Evolutionary conservation across 2,329 filamentous ascomycete species (phyloP).

Genomic region (Byssochlamys sp.): DNA sequence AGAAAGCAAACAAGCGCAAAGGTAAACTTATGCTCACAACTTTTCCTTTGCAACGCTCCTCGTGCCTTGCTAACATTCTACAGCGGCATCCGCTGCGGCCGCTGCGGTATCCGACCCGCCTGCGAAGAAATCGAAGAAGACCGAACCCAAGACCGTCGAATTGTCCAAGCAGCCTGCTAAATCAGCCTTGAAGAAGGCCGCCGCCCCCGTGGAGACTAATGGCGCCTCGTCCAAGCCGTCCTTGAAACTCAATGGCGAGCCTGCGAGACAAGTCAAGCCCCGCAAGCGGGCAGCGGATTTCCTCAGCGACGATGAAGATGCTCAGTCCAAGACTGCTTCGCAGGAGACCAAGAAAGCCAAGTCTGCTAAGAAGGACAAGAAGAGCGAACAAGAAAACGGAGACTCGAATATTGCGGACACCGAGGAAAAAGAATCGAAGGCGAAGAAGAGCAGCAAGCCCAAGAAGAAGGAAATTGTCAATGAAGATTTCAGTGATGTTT

Average conservation of each 20-base stretch:
- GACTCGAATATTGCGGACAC: constrained; percentile 5
- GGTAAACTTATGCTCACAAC: constrained; percentile 20
- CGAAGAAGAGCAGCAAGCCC: constrained; percentile 27
- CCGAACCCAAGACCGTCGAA: constrained; percentile 24
- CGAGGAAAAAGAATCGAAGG: constrained; percentile 31
- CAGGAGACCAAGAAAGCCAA: constrained; percentile 11
- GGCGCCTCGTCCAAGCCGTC: constrained; percentile 12
- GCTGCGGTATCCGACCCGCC: constrained; percentile 37
- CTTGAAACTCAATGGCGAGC: constrained; percentile 24
- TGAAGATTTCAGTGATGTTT: constrained; percentile 27
- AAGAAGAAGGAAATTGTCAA: constrained; percentile 13
- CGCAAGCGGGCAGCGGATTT: constrained; percentile 42
- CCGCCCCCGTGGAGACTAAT: constrained; percentile 13
- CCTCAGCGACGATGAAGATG: constrained; percentile 34
- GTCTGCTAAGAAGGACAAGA: constrained; percentile 37
- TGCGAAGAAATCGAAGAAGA: constrained; percentile 53
- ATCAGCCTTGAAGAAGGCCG: constrained; percentile 24
- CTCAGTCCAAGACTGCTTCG: constrained; percentile 15
- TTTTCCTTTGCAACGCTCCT: not conserved
- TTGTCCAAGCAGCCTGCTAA: constrained; percentile 20
- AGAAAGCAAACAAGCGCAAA: constrained; percentile 49
- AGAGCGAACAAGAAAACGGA: constrained; percentile 17
- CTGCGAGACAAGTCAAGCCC: constrained; percentile 30
- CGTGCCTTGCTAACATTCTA: constrained; percentile 4
- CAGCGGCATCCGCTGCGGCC: constrained; percentile 24